phyloP scores from a whole-genome alignment of 305 asterid species.

The Solanum hybrid region DNA sequence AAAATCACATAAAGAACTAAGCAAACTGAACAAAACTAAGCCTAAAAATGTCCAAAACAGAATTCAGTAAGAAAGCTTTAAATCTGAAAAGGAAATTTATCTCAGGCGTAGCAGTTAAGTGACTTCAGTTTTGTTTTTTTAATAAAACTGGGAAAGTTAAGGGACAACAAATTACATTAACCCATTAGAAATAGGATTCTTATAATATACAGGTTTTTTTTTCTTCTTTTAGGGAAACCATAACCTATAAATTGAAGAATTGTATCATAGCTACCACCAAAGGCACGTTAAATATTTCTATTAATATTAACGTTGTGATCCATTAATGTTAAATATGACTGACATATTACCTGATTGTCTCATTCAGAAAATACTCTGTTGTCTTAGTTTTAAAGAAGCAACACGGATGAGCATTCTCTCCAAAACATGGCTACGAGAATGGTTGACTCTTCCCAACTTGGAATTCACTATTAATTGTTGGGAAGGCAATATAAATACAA shows the following conservation, averaged over 20 bases:
- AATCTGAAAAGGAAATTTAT: no score
- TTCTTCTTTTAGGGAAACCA: background rate
- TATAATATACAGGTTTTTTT: background rate
- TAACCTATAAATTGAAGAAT: background rate
- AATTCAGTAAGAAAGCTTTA: no score
- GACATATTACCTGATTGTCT: background rate
- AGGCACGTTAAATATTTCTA: background rate
- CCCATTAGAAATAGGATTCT: background rate
- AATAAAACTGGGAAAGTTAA: background rate
- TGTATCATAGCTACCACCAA: background rate
- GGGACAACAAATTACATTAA: background rate
- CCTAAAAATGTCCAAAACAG: background rate
- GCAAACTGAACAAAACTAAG: background rate
- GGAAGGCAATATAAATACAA: background rate
- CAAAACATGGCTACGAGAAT: background rate
- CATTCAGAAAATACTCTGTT: background rate
- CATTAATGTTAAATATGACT: background rate
- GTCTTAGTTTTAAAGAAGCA: background rate
- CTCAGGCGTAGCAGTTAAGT: background rate
- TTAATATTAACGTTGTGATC: background rate
- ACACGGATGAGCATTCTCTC: background rate
- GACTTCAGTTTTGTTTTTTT: background rate
- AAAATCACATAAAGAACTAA: background rate
- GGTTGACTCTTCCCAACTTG: background rate
- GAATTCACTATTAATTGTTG: background rate